Evolutionary conservation across 371 early-diverging fungal genomes (phyloP).

Genomic region (Actinomucor elegans): DNA sequence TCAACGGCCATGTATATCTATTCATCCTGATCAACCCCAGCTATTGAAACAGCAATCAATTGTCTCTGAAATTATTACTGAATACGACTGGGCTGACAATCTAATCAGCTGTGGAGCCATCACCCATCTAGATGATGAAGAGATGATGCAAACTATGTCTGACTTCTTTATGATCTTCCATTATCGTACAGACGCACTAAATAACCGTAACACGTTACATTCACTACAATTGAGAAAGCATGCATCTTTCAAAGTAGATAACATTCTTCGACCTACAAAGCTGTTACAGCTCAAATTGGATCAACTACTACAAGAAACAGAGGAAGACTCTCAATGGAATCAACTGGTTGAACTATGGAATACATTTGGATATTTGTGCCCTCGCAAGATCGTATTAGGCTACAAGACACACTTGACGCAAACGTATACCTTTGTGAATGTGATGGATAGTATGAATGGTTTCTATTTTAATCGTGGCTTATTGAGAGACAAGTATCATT

Average conservation of each 20-base stretch:
- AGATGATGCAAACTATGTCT: conserved; percentile 33
- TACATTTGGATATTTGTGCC: conserved; percentile 49
- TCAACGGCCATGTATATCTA: conserved; percentile 21
- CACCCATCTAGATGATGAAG: conserved; percentile 32
- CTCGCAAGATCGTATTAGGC: conserved; percentile 33
- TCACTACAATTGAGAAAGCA: conserved; percentile 27
- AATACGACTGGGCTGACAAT: conserved; percentile 35
- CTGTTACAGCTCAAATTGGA: conserved; percentile 23
- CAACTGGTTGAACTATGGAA: conserved; percentile 29
- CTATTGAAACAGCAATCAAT: conserved; percentile 3
- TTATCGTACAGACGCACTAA: conserved; percentile 3
- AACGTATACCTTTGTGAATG: conserved; percentile 5
- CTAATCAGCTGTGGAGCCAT: conserved; percentile 30
- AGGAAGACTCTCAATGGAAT: conserved; percentile 23
- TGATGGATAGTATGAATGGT: neutral
- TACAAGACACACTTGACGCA: conserved; percentile 4
- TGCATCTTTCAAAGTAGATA: conserved; percentile 36
- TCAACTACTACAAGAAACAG: conserved; percentile 8
- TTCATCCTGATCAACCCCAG: conserved; percentile 14
- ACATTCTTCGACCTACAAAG: conserved; percentile 31
- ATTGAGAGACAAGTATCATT: neutral
- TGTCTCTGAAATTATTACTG: conserved; percentile 32
- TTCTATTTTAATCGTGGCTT: conserved; percentile 1
- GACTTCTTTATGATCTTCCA: conserved; percentile 37
- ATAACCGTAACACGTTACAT: conserved; percentile 18